A percentile compares a stretch with the other conserved stretches of the same genome.
Evolutionary conservation across 192 early-diverging fungal species (phyloP).

Genomic region (Linnemannia elongata): DNA sequence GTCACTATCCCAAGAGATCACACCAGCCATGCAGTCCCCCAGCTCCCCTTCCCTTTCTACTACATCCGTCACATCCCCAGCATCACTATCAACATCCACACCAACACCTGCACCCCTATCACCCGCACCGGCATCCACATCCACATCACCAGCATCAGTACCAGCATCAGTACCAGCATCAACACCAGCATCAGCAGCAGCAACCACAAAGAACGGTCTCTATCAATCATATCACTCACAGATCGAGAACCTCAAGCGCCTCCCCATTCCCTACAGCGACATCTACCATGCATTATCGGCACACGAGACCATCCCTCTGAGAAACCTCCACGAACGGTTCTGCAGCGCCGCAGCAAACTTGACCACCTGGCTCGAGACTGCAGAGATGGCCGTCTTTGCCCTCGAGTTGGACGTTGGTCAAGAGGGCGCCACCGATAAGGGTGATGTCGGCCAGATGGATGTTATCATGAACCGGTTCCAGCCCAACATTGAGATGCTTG

Average conservation of each 20-base stretch:
- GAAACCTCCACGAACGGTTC: slow-evolving; percentile 53
- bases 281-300: slow-evolving; percentile 60
- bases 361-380: slow-evolving; percentile 64
- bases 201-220: slow-evolving; percentile 16
- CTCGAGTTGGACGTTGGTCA: slow-evolving; percentile 65
- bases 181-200: not conserved
- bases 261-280: slow-evolving; percentile 53
- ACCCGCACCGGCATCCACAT: not conserved
- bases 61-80: not conserved
- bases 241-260: slow-evolving; percentile 53
- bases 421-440: slow-evolving; percentile 53
- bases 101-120: not conserved
- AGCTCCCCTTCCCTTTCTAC: not conserved
- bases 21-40: slow-evolving; percentile 18
- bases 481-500: slow-evolving; percentile 59
- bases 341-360: slow-evolving; percentile 45
- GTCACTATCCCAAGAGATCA: slow-evolving; percentile 30
- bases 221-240: slow-evolving; percentile 52
- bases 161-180: not conserved
- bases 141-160: not conserved
- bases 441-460: slow-evolving; percentile 59
- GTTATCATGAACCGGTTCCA: slow-evolving; percentile 59
- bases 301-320: slow-evolving; percentile 49
- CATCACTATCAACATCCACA: slow-evolving; percentile 9
- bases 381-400: slow-evolving; percentile 67